Base-by-base conservation (phyloP, 1,139 yeast genomes). In the Sugiyamaella novakii region DNA sequence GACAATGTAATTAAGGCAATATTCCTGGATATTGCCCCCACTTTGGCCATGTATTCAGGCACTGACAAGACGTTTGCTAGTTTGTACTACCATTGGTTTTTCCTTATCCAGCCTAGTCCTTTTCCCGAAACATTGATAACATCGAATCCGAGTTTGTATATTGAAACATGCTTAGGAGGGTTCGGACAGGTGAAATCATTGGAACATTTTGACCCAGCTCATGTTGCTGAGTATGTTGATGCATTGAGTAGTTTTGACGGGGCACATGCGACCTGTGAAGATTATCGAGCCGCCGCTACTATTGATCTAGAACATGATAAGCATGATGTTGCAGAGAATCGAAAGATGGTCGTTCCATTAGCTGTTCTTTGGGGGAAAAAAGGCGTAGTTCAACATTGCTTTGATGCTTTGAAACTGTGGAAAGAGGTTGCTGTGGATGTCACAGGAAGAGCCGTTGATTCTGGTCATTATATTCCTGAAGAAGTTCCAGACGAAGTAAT, bases 391-490 rank as follows among this genome's bases (percentile, higher is more conserved):
- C 52, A 38, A 7, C 31, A 38, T 28, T 52, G 54, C 27, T 54
- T 46, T 33, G 50, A 54, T 37, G 47, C 47, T 10, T 22, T 48
- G n/a, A 29, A 38, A 3, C 22, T 52, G 10, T 54, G 58, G 58
- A 27, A 36, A 19, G 41, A 46, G 1, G 53, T 47, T 6, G 52
- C 55, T 8, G 43, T 18, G 17, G 17, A 43, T n/a, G 55, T 52
- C 10, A 15, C 43, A 3, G 54, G 56, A 5, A 29, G 36, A 14
- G 35, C 43, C 2, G 43, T 54, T 2, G 38, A 41, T 11, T 44
- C 47, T 12, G 57, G 56, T 10, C 58, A 54, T 46, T 54, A 52
- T 36, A 50, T 54, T 12, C 58, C 57, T 1, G 58, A 54, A 12
- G 56, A 54, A 29, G 43, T 29, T 5, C 57, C 58, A 10, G 37